phyloP scores from a whole-genome alignment of 306 rosid species.

The Vicia sativa region DNA sequence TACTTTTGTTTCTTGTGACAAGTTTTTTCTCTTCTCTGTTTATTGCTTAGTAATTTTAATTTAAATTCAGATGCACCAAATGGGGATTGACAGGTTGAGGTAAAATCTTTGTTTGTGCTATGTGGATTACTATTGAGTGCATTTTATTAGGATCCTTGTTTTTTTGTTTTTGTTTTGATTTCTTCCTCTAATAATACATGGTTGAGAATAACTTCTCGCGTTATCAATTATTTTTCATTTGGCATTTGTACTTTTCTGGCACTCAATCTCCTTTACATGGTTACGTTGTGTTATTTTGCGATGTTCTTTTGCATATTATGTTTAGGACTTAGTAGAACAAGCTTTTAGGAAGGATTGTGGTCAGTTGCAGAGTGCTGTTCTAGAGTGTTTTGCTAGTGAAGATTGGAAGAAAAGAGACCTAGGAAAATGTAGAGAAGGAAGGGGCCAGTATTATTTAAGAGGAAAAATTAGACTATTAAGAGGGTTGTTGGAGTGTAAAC shows the following conservation, averaged over 20 bases:
- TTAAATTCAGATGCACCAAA: neutral
- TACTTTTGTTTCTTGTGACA: conserved; percentile 5
- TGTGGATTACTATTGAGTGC: neutral
- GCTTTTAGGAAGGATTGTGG: neutral
- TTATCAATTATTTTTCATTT: neutral
- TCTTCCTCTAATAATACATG: neutral
- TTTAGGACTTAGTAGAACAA: neutral
- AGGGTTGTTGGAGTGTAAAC: too few species aligned
- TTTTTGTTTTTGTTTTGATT: neutral
- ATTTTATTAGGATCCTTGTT: neutral
- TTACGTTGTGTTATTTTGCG: neutral
- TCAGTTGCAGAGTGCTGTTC: neutral
- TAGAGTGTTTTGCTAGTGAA: neutral
- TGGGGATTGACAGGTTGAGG: neutral
- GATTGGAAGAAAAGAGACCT: neutral
- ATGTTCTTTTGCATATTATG: neutral
- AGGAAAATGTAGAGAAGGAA: neutral
- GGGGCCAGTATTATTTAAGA: too few species aligned
- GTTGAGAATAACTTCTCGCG: neutral
- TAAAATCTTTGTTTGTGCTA: neutral
- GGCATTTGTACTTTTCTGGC: neutral
- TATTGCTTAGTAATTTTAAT: too few species aligned
- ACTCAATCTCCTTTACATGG: neutral
- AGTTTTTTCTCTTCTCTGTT: neutral
- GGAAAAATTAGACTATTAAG: neutral